A percentile compares a stretch with the other conserved stretches of the same genome.
Conservation (phyloP, 1,284 basidiomycete genomes). For the Rhizoctonia solani region DNA sequence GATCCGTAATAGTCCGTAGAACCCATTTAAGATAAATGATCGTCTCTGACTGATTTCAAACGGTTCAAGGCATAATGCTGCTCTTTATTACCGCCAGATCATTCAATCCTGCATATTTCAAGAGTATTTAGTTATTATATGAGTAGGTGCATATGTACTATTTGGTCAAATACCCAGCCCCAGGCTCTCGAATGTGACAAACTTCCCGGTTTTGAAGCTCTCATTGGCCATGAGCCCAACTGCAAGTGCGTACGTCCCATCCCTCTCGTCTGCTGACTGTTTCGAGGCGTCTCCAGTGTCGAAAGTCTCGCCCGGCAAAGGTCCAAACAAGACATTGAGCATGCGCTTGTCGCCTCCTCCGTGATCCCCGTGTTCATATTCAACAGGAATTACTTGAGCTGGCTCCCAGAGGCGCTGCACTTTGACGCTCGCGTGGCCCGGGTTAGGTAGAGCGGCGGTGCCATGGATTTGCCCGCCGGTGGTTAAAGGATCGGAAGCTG, state of each 20-base stretch:
- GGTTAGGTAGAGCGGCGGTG: conserved; percentile 52
- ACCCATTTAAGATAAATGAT: too few species aligned
- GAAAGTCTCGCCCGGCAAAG: conserved; percentile 48
- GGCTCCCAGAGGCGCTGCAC: conserved; percentile 55
- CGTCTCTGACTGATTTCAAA: too few species aligned
- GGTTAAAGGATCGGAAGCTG: conserved; percentile 45
- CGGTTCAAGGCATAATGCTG: too few species aligned
- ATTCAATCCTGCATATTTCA: too few species aligned
- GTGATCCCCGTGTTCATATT: conserved; percentile 53
- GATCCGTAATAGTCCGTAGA: too few species aligned
- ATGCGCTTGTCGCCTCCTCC: conserved; percentile 58
- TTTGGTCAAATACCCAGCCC: conserved; percentile 26
- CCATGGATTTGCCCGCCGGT: conserved; percentile 52
- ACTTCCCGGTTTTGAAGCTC: conserved; percentile 55
- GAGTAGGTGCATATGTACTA: too few species aligned
- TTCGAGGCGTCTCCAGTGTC: conserved; percentile 53
- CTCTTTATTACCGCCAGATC: too few species aligned
- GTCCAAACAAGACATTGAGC: conserved; percentile 57
- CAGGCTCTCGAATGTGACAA: conserved; percentile 49
- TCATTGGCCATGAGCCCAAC: conserved; percentile 59
- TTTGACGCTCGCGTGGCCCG: conserved; percentile 53
- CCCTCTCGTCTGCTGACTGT: conserved; percentile 55
- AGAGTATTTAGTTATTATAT: too few species aligned
- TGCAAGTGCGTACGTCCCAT: conserved; percentile 57
- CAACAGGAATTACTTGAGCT: conserved; percentile 51